phyloP scores from a whole-genome alignment of 371 early-diverging fungal species.

The Caulochytrium protostelioides region DNA sequence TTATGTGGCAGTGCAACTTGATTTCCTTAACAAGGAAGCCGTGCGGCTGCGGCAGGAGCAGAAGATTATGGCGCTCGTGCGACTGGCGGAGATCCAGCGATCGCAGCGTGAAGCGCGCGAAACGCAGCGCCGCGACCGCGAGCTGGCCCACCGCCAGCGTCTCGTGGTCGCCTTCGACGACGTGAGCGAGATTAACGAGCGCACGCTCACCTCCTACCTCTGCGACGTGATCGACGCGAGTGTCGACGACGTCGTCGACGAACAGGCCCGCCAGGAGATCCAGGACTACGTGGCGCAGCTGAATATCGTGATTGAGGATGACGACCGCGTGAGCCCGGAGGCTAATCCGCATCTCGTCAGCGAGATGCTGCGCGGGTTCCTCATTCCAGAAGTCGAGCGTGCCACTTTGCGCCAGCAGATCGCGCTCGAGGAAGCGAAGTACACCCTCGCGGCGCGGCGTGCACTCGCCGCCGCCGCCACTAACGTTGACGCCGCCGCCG shows the following conservation, averaged over 20 bases:
- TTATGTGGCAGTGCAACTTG: slow-evolving; percentile 7
- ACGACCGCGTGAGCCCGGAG: too few species aligned
- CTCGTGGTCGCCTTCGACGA: slow-evolving; percentile 1
- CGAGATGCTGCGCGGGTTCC: too few species aligned
- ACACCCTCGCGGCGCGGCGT: too few species aligned
- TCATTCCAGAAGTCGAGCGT: too few species aligned
- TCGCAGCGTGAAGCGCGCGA: slow-evolving; percentile 29
- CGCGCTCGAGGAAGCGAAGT: too few species aligned
- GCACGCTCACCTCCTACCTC: slow-evolving; percentile 26
- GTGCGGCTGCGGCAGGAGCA: slow-evolving; percentile 23
- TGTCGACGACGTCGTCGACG: slow-evolving; percentile 10
- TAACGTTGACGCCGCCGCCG: too few species aligned
- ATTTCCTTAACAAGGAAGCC: slow-evolving; percentile 24
- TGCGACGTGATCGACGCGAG: slow-evolving; percentile 17
- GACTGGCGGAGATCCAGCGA: slow-evolving; percentile 24
- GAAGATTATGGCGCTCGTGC: slow-evolving; percentile 22
- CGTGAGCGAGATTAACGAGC: slow-evolving; percentile 24
- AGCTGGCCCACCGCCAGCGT: neutral
- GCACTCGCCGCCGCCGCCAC: too few species aligned
- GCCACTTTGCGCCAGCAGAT: too few species aligned
- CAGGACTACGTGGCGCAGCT: slow-evolving; percentile 14
- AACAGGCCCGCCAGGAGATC: slow-evolving; percentile 15
- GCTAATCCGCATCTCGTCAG: too few species aligned
- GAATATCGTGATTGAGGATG: too few species aligned
- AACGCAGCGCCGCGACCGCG: neutral